phyloP scores from a whole-genome alignment of 1,284 basidiomycete genomes.

The Malassezia pachydermatis region DNA sequence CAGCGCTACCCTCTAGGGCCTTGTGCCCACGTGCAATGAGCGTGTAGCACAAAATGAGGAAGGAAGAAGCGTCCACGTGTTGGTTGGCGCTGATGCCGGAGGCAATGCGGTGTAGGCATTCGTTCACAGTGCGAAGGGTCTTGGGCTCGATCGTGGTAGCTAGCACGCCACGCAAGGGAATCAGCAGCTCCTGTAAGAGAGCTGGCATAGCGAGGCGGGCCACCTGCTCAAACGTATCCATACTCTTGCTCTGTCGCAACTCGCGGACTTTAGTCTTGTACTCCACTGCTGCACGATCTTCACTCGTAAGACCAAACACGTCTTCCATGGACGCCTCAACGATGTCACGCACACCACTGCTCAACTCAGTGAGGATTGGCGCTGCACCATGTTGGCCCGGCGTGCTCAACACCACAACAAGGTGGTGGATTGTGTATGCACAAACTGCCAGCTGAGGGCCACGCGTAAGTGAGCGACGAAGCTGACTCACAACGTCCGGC shows the following conservation, averaged over 20 bases:
- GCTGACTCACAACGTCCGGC: conserved; percentile 64
- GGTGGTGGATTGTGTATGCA: conserved; percentile 70
- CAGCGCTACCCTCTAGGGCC: conserved; percentile 51
- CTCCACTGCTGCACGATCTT: conserved; percentile 76
- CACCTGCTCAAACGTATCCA: conserved; percentile 45
- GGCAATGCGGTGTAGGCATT: conserved; percentile 71
- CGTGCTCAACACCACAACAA: conserved; percentile 67
- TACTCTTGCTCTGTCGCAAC: conserved; percentile 43
- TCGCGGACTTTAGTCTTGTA: conserved; percentile 68
- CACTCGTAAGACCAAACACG: conserved; percentile 84
- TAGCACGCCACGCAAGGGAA: conserved; percentile 74
- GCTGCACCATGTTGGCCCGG: conserved; percentile 45
- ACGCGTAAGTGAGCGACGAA: conserved; percentile 69
- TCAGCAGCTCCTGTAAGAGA: conserved; percentile 64
- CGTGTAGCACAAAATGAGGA: conserved; percentile 76
- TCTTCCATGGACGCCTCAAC: conserved; percentile 81
- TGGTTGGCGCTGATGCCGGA: conserved; percentile 74
- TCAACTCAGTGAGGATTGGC: conserved; percentile 52
- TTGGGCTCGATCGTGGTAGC: conserved; percentile 72
- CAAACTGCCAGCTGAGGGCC: conserved; percentile 91
- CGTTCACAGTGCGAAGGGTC: conserved; percentile 76
- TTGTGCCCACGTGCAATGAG: conserved; percentile 80
- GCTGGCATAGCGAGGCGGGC: conserved; percentile 31
- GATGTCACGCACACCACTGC: conserved; percentile 64
- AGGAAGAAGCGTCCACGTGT: conserved; percentile 60